Conservation (phyloP, 108 stramenopile genomes). For the Cylindrotheca closterium region DNA sequence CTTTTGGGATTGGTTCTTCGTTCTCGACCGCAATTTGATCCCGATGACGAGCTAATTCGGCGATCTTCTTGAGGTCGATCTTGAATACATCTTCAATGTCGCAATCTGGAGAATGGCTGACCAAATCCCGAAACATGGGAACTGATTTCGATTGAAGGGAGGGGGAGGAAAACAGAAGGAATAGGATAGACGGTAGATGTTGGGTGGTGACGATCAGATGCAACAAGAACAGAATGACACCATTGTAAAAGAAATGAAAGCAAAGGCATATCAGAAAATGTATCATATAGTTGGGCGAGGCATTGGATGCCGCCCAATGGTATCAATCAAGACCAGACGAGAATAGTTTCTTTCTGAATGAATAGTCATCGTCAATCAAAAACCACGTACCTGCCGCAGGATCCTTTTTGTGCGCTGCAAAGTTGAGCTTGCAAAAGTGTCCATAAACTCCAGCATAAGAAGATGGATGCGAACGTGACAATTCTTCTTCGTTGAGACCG, state of each 20-base stretch:
- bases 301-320: background rate
- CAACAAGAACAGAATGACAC: no score
- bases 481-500: constrained; percentile 8
- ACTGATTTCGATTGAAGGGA: constrained; percentile 9
- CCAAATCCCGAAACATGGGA: constrained; percentile 82
- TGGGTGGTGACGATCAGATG: no score
- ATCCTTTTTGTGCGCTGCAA: constrained; percentile 60
- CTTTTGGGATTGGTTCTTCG: constrained; percentile 20
- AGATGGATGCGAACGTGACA: constrained; percentile 3
- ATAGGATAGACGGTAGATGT: background rate
- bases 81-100: constrained; percentile 17
- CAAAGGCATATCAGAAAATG: no score
- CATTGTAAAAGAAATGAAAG: background rate
- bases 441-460: constrained; percentile 52
- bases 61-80: constrained; percentile 60
- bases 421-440: constrained; percentile 66
- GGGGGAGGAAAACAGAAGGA: background rate
- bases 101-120: constrained; percentile 40
- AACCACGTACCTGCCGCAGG: constrained; percentile 46
- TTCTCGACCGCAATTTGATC: constrained; percentile 26
- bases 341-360: background rate
- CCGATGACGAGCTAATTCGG: constrained; percentile 44
- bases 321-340: background rate
- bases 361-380: no score
- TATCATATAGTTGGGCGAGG: background rate